Evolutionary conservation across 805 yeast genomes (phyloP).

Genomic region (Debaryomyces hansenii): DNA sequence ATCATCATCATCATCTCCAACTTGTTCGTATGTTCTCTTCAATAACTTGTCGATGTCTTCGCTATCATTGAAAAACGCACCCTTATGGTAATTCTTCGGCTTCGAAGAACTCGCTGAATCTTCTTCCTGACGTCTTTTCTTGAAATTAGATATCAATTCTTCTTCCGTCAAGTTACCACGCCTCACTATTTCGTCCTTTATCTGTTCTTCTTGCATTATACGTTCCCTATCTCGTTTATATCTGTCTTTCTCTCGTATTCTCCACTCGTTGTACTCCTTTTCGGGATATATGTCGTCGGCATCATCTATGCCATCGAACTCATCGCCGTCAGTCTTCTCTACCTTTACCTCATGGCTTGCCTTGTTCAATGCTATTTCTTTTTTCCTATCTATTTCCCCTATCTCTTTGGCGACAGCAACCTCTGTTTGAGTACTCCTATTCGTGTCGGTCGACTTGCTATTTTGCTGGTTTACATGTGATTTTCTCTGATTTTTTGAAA

Average conservation of each 20-base stretch:
- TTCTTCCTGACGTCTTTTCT: background rate
- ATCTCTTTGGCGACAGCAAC: too few species aligned
- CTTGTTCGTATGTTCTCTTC: conserved; percentile 13
- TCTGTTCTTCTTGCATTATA: conserved; percentile 21
- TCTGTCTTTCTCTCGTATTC: conserved; percentile 25
- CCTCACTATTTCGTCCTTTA: conserved; percentile 25
- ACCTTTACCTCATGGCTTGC: conserved; percentile 3
- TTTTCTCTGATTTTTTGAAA: conserved; percentile 8
- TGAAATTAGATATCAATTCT: conserved; percentile 3
- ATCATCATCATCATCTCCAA: conserved; percentile 2
- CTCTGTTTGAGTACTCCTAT: too few species aligned
- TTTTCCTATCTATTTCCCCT: background rate
- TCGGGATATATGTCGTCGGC: conserved; percentile 35
- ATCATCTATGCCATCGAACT: conserved; percentile 35
- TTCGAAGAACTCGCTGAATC: background rate
- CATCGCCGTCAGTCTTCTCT: conserved; percentile 4
- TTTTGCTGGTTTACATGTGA: background rate
- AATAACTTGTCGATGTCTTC: conserved; percentile 14
- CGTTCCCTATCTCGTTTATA: conserved; percentile 20
- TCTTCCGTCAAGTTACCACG: conserved; percentile 12
- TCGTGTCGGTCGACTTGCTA: background rate
- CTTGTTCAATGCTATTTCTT: background rate
- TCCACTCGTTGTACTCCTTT: conserved; percentile 31
- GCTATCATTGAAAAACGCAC: conserved; percentile 14
- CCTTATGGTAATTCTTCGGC: conserved; percentile 4